Evolutionary conservation across 306 rosid species (phyloP).

Genomic region (Vigna reflexopilosa): DNA sequence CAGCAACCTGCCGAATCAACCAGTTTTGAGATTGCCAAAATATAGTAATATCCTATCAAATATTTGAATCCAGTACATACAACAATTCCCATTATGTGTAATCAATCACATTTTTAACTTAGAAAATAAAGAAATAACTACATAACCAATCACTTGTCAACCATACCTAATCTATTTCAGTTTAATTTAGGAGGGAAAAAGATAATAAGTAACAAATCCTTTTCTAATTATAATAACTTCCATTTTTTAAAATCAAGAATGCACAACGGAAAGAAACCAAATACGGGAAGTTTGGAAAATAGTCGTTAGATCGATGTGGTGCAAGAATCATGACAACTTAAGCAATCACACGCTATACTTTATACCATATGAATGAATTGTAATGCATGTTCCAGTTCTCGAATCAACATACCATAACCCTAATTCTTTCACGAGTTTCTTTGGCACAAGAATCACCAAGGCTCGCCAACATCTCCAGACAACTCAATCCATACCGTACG

Average conservation of each 20-base stretch:
- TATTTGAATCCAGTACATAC: constrained; percentile 10
- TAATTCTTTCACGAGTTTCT: constrained; percentile 77
- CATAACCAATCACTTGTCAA: constrained; percentile 24
- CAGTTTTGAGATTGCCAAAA: constrained; percentile 37
- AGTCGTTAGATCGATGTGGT: not conserved
- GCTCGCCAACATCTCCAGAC: constrained; percentile 74
- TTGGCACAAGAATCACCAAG: constrained; percentile 83
- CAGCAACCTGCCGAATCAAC: constrained; percentile 87
- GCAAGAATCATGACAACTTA: not conserved
- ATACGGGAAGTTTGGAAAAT: constrained; percentile 20
- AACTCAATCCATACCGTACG: constrained; percentile 81
- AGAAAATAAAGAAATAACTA: not conserved
- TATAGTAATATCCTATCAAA: constrained; percentile 14
- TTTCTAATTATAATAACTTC: not conserved
- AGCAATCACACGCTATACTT: constrained; percentile 11
- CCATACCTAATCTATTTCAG: constrained; percentile 20
- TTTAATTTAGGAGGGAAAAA: not conserved
- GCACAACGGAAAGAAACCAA: constrained; percentile 12
- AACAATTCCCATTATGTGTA: not conserved
- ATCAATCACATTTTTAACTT: constrained; percentile 22
- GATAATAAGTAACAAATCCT: constrained; percentile 6
- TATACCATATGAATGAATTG: constrained; percentile 3
- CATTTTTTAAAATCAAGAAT: constrained; percentile 5
- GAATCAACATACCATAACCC: constrained; percentile 80
- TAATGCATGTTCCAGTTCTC: not conserved